Evolutionary conservation across 2,329 filamentous ascomycete genomes (phyloP), one percentile per base, ranked within the genome.

Genomic region (Botrytis tulipae): DNA sequence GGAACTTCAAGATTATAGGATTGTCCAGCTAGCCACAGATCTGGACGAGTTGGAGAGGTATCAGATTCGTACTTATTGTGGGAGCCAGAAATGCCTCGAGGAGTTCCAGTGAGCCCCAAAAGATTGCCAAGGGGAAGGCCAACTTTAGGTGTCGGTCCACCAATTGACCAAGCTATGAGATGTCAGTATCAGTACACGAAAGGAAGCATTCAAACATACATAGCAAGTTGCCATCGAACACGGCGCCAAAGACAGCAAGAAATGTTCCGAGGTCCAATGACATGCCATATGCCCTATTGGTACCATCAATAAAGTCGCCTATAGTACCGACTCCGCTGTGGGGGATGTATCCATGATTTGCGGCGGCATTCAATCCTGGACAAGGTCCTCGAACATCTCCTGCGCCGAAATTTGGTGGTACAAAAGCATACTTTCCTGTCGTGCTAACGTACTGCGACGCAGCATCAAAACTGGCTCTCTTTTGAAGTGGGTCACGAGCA

Each of bases 11-110:
- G 6, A 42, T 71, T n/a, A 32, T 29, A 65, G 69, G 57, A 65
- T 40, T 71, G 42, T 8, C 69, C 59, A 3, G 42, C 69, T 9
- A 71, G 9, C 72, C 77, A 80, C 0, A 88, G 79, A 66, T 88
- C 86, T 63, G 84, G 83, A 2, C 86, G 84, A 0, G 86, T 87
- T 70, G 82, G 81, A 65, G 85, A 87, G 0, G 84, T 84, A 78
- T 88, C 87, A 1, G 83, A 81, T 80, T 88, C 86, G 76, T 87
- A 84, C 71, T 84, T 83, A 77, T 87, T 87, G 78, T 88, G 86
- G 5, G 84, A 83, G 42, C 84, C 84, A 18, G 80, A 79, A 6
- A 88, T 81, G 5, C 86, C 85, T 25, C 81, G 83, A 0, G 85
- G 85, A 6, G 82, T 82, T 4, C 84, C 74, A 71, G 83, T 18